phyloP scores from a whole-genome alignment of 2,329 filamentous ascomycete species.

The Cordyceps farinosa region DNA sequence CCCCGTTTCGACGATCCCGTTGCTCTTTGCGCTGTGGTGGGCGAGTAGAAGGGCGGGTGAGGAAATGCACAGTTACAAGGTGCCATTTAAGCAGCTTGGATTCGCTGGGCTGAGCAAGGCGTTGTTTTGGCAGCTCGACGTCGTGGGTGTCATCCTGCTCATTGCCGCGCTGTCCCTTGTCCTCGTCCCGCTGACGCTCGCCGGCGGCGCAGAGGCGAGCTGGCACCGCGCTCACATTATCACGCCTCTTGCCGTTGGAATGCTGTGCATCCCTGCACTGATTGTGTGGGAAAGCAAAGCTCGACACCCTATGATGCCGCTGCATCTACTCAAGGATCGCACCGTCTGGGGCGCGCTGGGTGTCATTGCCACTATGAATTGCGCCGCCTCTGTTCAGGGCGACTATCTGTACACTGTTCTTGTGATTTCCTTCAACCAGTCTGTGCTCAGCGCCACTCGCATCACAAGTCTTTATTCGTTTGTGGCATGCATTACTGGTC shows the following conservation, averaged over 20 bases:
- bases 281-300: slow-evolving; percentile 46
- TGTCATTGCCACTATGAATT: slow-evolving; percentile 54
- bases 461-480: slow-evolving; percentile 58
- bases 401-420: slow-evolving; percentile 63
- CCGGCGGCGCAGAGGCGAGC: slow-evolving; percentile 36
- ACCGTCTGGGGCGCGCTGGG: slow-evolving; percentile 61
- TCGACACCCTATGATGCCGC: slow-evolving; percentile 55
- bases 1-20: slow-evolving; percentile 52
- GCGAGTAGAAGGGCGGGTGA: slow-evolving; percentile 50
- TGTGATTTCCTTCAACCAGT: slow-evolving; percentile 58
- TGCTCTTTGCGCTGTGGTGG: slow-evolving; percentile 49
- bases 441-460: slow-evolving; percentile 52
- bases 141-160: slow-evolving; percentile 43
- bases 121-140: slow-evolving; percentile 45
- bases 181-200: slow-evolving; percentile 42
- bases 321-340: slow-evolving; percentile 58
- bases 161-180: slow-evolving; percentile 45
- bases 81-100: slow-evolving; percentile 32
- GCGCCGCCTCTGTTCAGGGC: slow-evolving; percentile 60
- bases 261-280: slow-evolving; percentile 48
- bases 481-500: slow-evolving; percentile 54
- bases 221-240: slow-evolving; percentile 41
- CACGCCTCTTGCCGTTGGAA: slow-evolving; percentile 42
- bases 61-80: slow-evolving; percentile 37
- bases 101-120: slow-evolving; percentile 23